Base-by-base conservation (phyloP, 129 eudicot genomes). In the Silybum marianum region DNA sequence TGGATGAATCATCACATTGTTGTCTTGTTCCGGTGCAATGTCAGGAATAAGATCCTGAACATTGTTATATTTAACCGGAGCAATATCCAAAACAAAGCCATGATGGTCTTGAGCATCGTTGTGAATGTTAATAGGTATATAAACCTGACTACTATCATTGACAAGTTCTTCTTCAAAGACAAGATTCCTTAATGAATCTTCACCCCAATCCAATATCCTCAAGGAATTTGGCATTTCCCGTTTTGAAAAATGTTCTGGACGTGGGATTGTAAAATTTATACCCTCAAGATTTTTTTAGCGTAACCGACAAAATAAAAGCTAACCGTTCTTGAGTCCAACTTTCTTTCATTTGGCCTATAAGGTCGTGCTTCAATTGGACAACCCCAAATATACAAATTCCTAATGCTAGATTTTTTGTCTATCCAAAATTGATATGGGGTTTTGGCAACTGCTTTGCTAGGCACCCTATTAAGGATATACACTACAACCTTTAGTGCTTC, bases 191-290 rank as follows among this genome's bases (percentile, higher is more conserved):
- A 60, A 2, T 16, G 6, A 3, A 60, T 30, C 11, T 30, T 30
- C 23, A 1, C 46, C 22, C 44, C 74, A 70, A 30, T 22, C 24
- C 46, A 70, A 70, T 38, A 70, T 28, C 74, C 74, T 70, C 24
- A 70, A 70, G 46, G 24, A 36, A 70, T 12, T 25, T 70, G 9
- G 11, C 74, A 32, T 70, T 70, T 18, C 2, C 9, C 2, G 46
- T 70, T 14, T 28, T 12, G 22, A 36, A 30, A 70, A 70, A 40
- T 2, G 28, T 36, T 48, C 2, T 66, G 21, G 54, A 18, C 7
- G 16, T 66, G 71, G 16, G 32, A 66, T 66, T 66, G 34, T 66
- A 75, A 75, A 75, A 75, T 30, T 23, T 75, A 21, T 48, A 51
- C 19, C 40, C 79, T 21, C 19, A 10, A 46, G 79, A 75, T n/a